Percentiles rank a stretch among this genome's conserved stretches.
Conservation (phyloP, 805 yeast genomes). For the Middelhovenomyces tepae region DNA sequence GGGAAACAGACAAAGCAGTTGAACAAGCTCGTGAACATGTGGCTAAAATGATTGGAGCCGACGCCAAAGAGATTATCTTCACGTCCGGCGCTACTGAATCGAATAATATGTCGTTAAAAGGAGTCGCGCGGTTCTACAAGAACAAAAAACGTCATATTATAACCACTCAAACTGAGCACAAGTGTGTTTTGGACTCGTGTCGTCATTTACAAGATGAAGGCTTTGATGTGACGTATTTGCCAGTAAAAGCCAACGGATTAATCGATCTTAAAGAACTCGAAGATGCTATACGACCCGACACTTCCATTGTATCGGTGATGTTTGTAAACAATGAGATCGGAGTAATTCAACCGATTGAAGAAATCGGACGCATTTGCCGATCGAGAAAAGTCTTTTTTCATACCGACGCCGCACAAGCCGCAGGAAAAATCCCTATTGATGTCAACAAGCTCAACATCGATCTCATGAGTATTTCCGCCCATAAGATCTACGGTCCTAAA, state of each 20-base stretch:
- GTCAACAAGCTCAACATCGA: conserved; percentile 92
- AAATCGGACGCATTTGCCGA: conserved; percentile 83
- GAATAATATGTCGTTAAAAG: conserved; percentile 90
- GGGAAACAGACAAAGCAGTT: conserved; percentile 95
- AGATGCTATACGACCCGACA: conserved; percentile 79
- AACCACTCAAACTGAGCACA: conserved; percentile 95
- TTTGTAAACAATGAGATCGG: conserved; percentile 98
- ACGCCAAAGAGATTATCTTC: conserved; percentile 92
- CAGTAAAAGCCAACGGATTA: conserved; percentile 74
- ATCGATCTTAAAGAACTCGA: conserved; percentile 70
- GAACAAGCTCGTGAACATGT: conserved; percentile 78
- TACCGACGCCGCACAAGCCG: conserved; percentile 96
- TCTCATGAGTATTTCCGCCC: conserved; percentile 87
- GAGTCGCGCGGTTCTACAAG: conserved; percentile 88
- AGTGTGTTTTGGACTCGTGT: conserved; percentile 96
- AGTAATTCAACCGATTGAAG: conserved; percentile 91
- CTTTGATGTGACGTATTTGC: conserved; percentile 87
- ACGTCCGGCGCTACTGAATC: conserved; percentile 98
- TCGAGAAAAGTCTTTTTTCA: conserved; percentile 89
- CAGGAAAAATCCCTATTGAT: conserved; percentile 86
- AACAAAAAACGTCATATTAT: conserved; percentile 88
- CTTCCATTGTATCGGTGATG: conserved; percentile 87
- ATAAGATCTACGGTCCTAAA: conserved; percentile 96
- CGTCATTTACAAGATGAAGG: conserved; percentile 95
- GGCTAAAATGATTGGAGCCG: conserved; percentile 82